Evolutionary conservation across 2,329 filamentous ascomycete species (phyloP).

Genomic region (Fusarium transvaalense): DNA sequence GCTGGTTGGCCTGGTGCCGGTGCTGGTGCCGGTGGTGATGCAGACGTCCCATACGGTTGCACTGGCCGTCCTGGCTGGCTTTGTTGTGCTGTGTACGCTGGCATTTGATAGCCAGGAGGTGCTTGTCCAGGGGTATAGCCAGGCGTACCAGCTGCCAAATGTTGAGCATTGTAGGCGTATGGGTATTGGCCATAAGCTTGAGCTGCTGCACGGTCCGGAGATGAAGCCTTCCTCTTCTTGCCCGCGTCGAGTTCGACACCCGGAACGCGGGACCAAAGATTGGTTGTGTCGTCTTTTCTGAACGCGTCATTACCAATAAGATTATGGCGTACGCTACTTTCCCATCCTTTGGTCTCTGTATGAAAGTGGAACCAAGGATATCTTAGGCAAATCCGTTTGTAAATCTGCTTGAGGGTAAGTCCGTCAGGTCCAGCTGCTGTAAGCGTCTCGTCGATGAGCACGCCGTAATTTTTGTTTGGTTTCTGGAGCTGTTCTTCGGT

Average conservation of each 20-base stretch:
- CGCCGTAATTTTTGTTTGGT: conserved; percentile 72
- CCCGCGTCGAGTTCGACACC: conserved; percentile 71
- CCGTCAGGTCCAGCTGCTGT: conserved; percentile 66
- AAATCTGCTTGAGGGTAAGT: conserved; percentile 71
- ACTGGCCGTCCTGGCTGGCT: conserved; percentile 48
- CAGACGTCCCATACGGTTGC: conserved; percentile 49
- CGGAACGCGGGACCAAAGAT: conserved; percentile 69
- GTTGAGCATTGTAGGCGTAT: conserved; percentile 54
- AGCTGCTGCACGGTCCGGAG: conserved; percentile 62
- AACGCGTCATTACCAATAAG: conserved; percentile 73
- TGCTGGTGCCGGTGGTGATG: conserved; percentile 47
- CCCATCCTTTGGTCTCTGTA: conserved; percentile 74
- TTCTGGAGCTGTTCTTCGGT: conserved; percentile 70
- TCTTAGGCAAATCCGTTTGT: conserved; percentile 69
- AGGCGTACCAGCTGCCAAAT: conserved; percentile 51
- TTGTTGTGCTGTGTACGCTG: conserved; percentile 51
- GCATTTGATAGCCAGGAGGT: conserved; percentile 53
- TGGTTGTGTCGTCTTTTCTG: conserved; percentile 67
- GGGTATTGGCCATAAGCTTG: conserved; percentile 56
- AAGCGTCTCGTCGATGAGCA: conserved; percentile 71
- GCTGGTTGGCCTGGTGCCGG: conserved; percentile 43
- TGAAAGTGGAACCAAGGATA: conserved; percentile 72
- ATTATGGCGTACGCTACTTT: conserved; percentile 74
- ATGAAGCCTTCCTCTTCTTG: conserved; percentile 69
- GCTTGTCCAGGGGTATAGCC: conserved; percentile 54